A percentile compares a stretch with the other conserved stretches of the same genome.
These are phyloP conservation scores for Carex myosuroides DNA, from an alignment of 176 grass and related monocot genomes.

Conservation along the genomic window DNA sequence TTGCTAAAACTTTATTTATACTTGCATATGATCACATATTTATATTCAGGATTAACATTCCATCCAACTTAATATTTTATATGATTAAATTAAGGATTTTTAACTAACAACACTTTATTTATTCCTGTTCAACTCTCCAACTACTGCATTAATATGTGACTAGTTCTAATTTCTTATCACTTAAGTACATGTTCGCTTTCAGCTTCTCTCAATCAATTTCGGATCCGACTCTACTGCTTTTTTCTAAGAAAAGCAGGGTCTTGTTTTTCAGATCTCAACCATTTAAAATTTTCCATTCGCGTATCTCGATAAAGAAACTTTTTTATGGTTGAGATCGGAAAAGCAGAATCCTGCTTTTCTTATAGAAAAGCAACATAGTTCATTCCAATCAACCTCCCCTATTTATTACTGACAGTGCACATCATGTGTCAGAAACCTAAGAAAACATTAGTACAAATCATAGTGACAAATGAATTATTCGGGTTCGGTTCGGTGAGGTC, in stretches of 20 bases:
- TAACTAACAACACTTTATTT: background rate
- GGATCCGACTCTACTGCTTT: too few species aligned
- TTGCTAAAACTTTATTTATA: background rate
- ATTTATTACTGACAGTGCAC: background rate
- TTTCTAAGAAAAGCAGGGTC: too few species aligned
- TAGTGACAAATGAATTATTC: too few species aligned
- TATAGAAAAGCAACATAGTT: too few species aligned
- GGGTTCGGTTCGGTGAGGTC: too few species aligned
- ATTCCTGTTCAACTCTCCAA: background rate
- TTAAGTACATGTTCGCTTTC: background rate
- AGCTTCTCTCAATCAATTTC: background rate
- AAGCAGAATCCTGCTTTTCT: too few species aligned
- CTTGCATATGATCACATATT: background rate
- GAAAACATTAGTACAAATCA: background rate
- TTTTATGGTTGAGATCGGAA: too few species aligned
- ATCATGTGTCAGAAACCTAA: background rate
- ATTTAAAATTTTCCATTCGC: too few species aligned
- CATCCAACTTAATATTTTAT: conserved; percentile 3
- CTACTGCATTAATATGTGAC: background rate
- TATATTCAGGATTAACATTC: background rate
- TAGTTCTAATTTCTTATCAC: background rate
- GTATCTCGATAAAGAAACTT: too few species aligned
- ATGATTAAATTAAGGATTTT: background rate
- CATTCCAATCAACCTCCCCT: background rate
- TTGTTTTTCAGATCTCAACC: too few species aligned